Conservation (phyloP, 805 yeast species). For the Metschnikowia santaceciliae region DNA sequence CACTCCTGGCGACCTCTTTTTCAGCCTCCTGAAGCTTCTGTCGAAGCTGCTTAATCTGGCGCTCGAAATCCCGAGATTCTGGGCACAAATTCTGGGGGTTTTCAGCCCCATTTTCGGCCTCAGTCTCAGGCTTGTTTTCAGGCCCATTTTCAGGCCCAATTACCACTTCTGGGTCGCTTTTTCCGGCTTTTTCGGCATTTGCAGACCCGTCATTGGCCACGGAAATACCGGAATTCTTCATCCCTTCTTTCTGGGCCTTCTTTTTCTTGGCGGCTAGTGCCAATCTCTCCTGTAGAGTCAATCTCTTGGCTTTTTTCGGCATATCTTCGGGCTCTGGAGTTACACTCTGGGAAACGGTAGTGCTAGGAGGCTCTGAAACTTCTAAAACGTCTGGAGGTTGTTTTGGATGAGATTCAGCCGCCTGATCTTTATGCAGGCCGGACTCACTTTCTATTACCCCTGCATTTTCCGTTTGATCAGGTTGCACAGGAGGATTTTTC, state of each 20-base stretch:
- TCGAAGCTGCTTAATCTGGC: background rate
- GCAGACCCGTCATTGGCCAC: background rate
- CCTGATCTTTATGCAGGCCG: too few relatives aligned
- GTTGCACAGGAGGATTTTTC: too few relatives aligned
- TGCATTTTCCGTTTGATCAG: too few relatives aligned
- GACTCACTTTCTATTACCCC: too few relatives aligned
- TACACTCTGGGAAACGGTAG: too few relatives aligned
- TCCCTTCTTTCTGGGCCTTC: constrained; percentile 6
- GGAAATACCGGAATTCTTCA: background rate
- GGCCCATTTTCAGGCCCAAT: background rate
- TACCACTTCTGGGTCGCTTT: background rate
- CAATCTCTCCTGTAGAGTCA: constrained; percentile 79
- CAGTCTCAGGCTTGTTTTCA: background rate
- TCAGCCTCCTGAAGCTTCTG: background rate
- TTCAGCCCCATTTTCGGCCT: background rate
- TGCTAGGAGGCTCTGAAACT: too few relatives aligned
- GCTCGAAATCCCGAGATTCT: background rate
- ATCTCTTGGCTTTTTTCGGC: constrained; percentile 46
- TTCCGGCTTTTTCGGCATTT: background rate
- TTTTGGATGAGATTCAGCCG: too few relatives aligned
- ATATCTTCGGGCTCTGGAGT: background rate
- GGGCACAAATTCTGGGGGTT: background rate
- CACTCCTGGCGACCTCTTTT: background rate
- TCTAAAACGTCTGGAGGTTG: too few relatives aligned
- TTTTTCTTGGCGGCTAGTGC: constrained; percentile 70